Evolutionary conservation across 163 green algal genomes (phyloP), one percentile per base, ranked within the genome.

Genomic region (Coccomyxa subellipsoidea): DNA sequence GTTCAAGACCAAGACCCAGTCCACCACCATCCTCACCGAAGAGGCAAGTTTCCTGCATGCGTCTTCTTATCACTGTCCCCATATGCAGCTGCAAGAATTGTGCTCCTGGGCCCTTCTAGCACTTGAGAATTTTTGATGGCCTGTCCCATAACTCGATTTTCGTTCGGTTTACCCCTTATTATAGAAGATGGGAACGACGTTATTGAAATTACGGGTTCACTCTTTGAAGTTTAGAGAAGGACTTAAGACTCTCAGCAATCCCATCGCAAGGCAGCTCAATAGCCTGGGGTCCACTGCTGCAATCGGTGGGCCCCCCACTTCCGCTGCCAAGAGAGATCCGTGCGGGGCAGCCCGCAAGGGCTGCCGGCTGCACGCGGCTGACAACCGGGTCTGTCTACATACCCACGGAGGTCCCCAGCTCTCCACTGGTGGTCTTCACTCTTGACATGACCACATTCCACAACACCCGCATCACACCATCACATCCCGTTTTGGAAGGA

Each of bases 1-100:
- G 76, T 98, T 95, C 90, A 97, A 96, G 89, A 91, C 81, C 85
- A 98, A 97, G 89, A 82, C 81, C 0, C 84, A 85, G 25, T 87
- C 38, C 40, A 82, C 75, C 0, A 81, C 77, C 71, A 87, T 95
- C 70, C n/a, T 87, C 29, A 93, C 78, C 25, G 92, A 96, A 36
- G 93, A 96, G 84, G 84, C 92, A 80, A 38, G 78, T 23, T 37
- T 76, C n/a, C n/a, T n/a, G n/a, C n/a, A n/a, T n/a, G n/a, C n/a
- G n/a, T n/a, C n/a, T n/a, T n/a, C n/a, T n/a, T n/a, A n/a, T 59
- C 5, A 59, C 4, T 59, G 47, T 8, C 47, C n/a, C n/a, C n/a
- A n/a, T n/a, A n/a, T n/a, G n/a, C n/a, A n/a, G n/a, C n/a, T n/a
- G n/a, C n/a, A n/a, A n/a, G n/a, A n/a, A n/a, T n/a, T n/a, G n/a